A percentile compares a stretch with the other conserved stretches of the same genome.
phyloP scores from a whole-genome alignment of 768 basidiomycete species.

The Exsudoporus frostii region DNA sequence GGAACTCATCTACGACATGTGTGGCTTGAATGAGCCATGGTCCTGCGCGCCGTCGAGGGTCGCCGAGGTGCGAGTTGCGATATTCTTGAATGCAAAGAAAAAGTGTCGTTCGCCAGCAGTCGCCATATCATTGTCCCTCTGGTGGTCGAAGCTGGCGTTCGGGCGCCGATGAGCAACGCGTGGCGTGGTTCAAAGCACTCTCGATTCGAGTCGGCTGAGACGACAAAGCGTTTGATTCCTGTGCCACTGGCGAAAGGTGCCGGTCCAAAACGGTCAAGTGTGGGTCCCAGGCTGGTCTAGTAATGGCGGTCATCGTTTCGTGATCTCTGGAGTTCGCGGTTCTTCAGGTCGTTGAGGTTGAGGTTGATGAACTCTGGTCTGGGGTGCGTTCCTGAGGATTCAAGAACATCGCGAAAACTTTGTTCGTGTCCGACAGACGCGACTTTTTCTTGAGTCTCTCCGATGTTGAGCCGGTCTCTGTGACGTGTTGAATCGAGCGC shows the following conservation, averaged over 20 bases:
- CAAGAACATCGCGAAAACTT: no score
- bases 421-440: no score
- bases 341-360: not conserved
- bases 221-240: not conserved
- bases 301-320: no score
- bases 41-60: not conserved
- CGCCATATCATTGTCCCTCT: not conserved
- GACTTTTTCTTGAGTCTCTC: no score
- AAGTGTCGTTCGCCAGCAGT: not conserved
- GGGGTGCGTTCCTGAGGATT: no score
- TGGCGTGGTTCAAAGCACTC: not conserved
- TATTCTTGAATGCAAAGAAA: not conserved
- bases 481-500: no score
- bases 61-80: not conserved
- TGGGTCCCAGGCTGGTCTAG: not conserved
- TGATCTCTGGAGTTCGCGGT: not conserved
- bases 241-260: not conserved
- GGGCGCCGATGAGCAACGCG: not conserved
- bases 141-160: not conserved
- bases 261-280: not conserved
- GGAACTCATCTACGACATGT: not conserved
- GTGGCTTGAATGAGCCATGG: not conserved
- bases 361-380: not conserved
- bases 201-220: not conserved
- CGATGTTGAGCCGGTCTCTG: no score